Evolutionary conservation across 768 basidiomycete genomes (phyloP), one percentile per base, ranked within the genome.

Genomic region (Nidula microcarpa): DNA sequence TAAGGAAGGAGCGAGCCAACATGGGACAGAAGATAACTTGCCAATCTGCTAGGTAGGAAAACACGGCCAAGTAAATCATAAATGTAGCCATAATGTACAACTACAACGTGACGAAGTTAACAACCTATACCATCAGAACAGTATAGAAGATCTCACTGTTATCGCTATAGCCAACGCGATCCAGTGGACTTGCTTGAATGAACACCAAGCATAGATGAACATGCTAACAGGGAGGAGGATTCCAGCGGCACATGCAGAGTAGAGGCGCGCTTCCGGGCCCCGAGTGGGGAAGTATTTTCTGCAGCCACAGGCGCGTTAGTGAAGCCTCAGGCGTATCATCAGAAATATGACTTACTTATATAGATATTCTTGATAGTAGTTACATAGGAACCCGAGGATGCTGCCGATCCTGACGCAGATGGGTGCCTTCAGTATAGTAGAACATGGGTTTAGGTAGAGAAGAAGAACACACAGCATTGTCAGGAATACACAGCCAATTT

Each of bases 181-280:
- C 88, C 89, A 91, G 51, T 75, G 78, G 2, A 89, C 72, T 11
- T 57, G 59, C 0, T 75, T 52, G 55, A 73, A 80, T 10, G 82
- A 79, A 3, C 84, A 82, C 82, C 86, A 89, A 0, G 84, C 87
- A 57, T 84, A 91, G 32, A 89, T 81, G 66, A 89, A 79, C 78
- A 87, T 84, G n/a, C 78, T 80, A 0, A 65, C 55, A 0, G 86
- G 85, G 45, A 85, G 70, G 10, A 82, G 59, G 41, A 86, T 43
- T 0, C 75, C 78, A 0, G 81, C 83, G 34, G 75, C 63, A 57
- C 85, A 85, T 9, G 84, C 76, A 17, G 71, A 65, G 54, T 78
- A 85, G 18, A 89, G 68, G 10, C 87, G 77, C 5, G 87, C 86
- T 68, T 89, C 86, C 0, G 74, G 74, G 0, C 75, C 75, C 36